Evolutionary conservation across 2,329 filamentous ascomycete genomes (phyloP).

Genomic region (Lecanicillium sp.): DNA sequence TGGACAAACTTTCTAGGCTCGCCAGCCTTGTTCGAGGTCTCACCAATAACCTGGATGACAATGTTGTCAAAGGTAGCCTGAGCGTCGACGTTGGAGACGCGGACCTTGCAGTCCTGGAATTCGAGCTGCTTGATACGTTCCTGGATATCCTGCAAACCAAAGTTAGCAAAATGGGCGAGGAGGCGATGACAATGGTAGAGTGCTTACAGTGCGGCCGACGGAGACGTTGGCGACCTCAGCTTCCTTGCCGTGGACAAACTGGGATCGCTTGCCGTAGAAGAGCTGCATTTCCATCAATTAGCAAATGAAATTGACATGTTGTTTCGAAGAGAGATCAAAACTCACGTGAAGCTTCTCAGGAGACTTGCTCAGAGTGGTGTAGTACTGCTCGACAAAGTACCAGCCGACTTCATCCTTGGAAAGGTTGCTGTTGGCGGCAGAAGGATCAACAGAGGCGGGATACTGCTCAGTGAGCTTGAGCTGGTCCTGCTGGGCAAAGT

Average conservation of each 20-base stretch:
- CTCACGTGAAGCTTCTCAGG: slow-evolving; percentile 84
- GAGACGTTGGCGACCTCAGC: slow-evolving; percentile 81
- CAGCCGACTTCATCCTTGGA: slow-evolving; percentile 94
- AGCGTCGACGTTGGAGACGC: slow-evolving; percentile 94
- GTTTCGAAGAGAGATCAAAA: slow-evolving; percentile 10
- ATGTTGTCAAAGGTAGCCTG: slow-evolving; percentile 91
- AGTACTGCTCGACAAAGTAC: slow-evolving; percentile 99
- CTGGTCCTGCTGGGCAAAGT: slow-evolving; percentile 36
- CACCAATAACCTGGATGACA: slow-evolving; percentile 94
- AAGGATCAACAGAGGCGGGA: slow-evolving; percentile 22
- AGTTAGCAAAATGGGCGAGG: neutral
- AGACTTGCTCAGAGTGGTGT: slow-evolving; percentile 89
- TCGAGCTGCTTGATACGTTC: slow-evolving; percentile 89
- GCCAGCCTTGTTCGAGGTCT: slow-evolving; percentile 88
- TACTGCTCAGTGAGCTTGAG: slow-evolving; percentile 31
- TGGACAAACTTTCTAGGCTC: slow-evolving; percentile 95
- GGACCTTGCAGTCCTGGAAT: slow-evolving; percentile 97
- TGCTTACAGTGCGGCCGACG: slow-evolving; percentile 69
- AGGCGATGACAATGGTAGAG: slow-evolving; percentile 1
- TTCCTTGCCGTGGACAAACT: slow-evolving; percentile 88
- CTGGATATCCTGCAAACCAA: slow-evolving; percentile 65
- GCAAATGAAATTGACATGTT: neutral
- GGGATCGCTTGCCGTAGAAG: slow-evolving; percentile 93
- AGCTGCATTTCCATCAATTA: slow-evolving; percentile 38
- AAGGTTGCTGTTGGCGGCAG: slow-evolving; percentile 36